Conservation (phyloP, 257 asterid genomes). For the Scutellaria barbata region DNA sequence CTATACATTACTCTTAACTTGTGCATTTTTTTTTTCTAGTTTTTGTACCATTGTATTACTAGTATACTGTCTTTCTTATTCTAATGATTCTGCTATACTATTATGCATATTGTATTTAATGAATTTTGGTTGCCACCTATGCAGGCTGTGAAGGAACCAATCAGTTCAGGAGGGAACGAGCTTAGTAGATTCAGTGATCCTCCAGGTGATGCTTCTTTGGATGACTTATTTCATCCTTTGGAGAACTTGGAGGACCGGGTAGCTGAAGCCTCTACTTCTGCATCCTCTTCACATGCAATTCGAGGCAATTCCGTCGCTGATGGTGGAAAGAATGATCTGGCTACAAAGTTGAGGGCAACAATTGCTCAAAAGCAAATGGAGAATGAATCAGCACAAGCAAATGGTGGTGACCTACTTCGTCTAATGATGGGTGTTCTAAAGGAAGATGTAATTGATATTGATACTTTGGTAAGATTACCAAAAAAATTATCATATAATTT, state of each 20-base stretch:
- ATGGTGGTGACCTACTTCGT: slow-evolving; percentile 83
- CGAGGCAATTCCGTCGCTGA: slow-evolving; percentile 56
- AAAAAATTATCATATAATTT: slow-evolving; percentile 23
- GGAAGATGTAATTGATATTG: slow-evolving; percentile 91
- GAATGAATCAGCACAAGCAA: slow-evolving; percentile 71
- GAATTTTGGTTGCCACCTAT: slow-evolving; percentile 37
- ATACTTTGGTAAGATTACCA: slow-evolving; percentile 62
- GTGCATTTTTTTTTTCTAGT: slow-evolving; percentile 4
- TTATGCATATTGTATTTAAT: slow-evolving; percentile 11
- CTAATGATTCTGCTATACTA: slow-evolving; percentile 4
- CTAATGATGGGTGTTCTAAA: slow-evolving; percentile 92
- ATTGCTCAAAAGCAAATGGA: slow-evolving; percentile 90
- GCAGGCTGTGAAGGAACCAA: slow-evolving; percentile 66
- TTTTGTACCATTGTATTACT: slow-evolving; percentile 5
- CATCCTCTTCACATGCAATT: slow-evolving; percentile 62
- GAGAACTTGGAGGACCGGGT: slow-evolving; percentile 61
- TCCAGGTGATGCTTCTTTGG: slow-evolving; percentile 94
- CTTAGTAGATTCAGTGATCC: slow-evolving; percentile 92
- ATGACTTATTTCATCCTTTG: slow-evolving; percentile 87
- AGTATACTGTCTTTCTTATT: not conserved
- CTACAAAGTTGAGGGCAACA: slow-evolving; percentile 89
- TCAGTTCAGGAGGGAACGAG: slow-evolving; percentile 61
- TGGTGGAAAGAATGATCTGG: slow-evolving; percentile 82
- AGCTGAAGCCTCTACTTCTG: slow-evolving; percentile 83
- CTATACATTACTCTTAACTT: not conserved